phyloP scores from a whole-genome alignment of 371 early-diverging fungal species.

The Circinella umbellata region DNA sequence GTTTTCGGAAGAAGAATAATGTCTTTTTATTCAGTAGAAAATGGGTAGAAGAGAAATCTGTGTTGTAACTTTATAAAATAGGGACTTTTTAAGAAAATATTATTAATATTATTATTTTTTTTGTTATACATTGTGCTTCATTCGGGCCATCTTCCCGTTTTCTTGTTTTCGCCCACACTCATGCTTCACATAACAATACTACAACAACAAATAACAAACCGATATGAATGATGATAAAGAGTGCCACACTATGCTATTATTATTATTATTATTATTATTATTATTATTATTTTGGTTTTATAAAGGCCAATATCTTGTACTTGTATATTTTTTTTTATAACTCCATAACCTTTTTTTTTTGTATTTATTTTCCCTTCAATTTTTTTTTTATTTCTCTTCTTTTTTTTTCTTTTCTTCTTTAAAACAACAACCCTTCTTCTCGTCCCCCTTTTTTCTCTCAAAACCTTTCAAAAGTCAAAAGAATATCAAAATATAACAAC shows the following conservation, averaged over 20 bases:
- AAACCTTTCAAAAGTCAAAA: too few species aligned
- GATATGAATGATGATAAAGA: too few species aligned
- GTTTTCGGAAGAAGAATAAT: slow-evolving; percentile 2
- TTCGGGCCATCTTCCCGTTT: slow-evolving; percentile 10
- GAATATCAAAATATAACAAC: too few species aligned
- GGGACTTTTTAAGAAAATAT: too few species aligned
- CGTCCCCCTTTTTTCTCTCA: slow-evolving; percentile 4
- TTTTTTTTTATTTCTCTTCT: slow-evolving; percentile 2
- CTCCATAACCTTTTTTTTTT: not conserved
- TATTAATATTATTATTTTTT: not conserved
- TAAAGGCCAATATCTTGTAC: not conserved
- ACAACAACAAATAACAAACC: not conserved
- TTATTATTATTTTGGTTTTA: not conserved
- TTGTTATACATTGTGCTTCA: slow-evolving; percentile 19
- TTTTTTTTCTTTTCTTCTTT: not conserved
- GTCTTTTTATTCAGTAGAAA: too few species aligned
- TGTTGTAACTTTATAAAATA: too few species aligned
- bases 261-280: not conserved
- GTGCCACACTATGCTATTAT: too few species aligned
- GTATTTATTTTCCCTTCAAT: not conserved
- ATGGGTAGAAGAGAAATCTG: too few species aligned
- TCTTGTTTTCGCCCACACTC: slow-evolving; percentile 12
- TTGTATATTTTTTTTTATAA: too few species aligned
- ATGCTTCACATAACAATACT: not conserved
- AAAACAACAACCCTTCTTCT: slow-evolving; percentile 11